Evolutionary conservation across 1,139 yeast genomes (phyloP), one percentile per base, ranked within the genome.

Genomic region (Groenewaldozyma auringiensis): DNA sequence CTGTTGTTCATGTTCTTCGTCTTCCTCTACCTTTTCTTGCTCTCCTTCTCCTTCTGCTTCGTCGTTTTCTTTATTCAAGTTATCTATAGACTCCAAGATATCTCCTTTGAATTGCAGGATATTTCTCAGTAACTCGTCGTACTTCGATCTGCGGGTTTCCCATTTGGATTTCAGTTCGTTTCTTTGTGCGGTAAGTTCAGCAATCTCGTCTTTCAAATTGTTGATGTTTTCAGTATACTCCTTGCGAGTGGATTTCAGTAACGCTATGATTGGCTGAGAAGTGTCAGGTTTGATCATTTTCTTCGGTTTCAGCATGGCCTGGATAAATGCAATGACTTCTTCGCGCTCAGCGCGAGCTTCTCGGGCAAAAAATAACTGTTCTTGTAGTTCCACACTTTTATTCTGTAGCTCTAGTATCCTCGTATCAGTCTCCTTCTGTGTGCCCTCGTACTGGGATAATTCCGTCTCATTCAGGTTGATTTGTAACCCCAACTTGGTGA

Each of bases 401-500:
- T 42, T 42, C 2, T 40, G 44, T 22, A 60, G 48, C 18, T 46
- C 50, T 4, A 47, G 43, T 3, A 58, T 46, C 31, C 48, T 50
- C 1, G 39, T 40, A 21, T 47, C 49, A 31, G 53, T 50, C 16
- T 49, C 51, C 2, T 44, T 44, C 20, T 53, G 49, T 22, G 52
- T 54, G 4, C 45, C 46, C 33, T 52, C 53, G 35, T 60, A 55
- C 18, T 42, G 45, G 13, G 27, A 37, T 6, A 47, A 50, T 46
- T 64, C 68, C 14, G 47, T 43, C 16, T 44, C 48, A 34, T 53
- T 54, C 49, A 59, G 58, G 21, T 53, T 46, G 4, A 53, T 47
- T 47, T 63, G 64, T 11, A 59, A 50, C 41, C 58, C 59, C 33
- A 58, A 47, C 44, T 55, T 55, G 31, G 50, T 43, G 14, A 63